Evolutionary conservation across 805 yeast species (phyloP), one percentile per base, ranked within the genome.

Genomic region (Yamadazyma sp.): DNA sequence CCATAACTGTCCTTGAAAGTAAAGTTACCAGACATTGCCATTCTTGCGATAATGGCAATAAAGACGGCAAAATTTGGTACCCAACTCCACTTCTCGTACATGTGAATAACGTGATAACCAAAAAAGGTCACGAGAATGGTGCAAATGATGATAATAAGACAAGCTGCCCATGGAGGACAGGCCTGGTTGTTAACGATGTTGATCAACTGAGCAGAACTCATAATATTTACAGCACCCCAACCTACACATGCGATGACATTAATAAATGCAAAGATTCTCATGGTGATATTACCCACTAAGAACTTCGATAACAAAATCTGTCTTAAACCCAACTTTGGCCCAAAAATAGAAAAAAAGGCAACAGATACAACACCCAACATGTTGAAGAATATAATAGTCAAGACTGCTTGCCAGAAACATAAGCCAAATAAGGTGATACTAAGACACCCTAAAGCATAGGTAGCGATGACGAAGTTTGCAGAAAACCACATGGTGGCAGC

Each of bases 211-310:
- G 96, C 95, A 23, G 93, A 80, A 20, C 89, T 84, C 77, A 89
- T 84, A 45, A 85, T 86, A 64, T 90, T 90, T 32, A 88, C 91
- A 7, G 95, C 87, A 62, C 93, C 85, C 97, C 97, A 90, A 52
- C 97, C 96, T 39, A 89, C 78, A 75, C 95, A 86, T 18, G 95
- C 90, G 45, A 90, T 61, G 53, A 80, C 75, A 57, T 89, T 88
- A 57, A 90, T 70, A 31, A 82, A 60, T 7, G 95, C 82, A 54
- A 87, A 83, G 40, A 88, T 71, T 59, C 95, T 77, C 64, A 84
- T 81, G 32, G 84, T 82, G 21, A 68, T 57, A 61, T 82, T 79
- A 46, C 97, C 97, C 45, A 81, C 73, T 50, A 88, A 73, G 62
- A 71, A 89, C 49, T 91, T 75, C 8, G 95, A 79, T 40, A 89